These are phyloP conservation scores for Sparassis latifolia DNA, from an alignment of 1,284 basidiomycete species.

Conservation along the genomic window DNA sequence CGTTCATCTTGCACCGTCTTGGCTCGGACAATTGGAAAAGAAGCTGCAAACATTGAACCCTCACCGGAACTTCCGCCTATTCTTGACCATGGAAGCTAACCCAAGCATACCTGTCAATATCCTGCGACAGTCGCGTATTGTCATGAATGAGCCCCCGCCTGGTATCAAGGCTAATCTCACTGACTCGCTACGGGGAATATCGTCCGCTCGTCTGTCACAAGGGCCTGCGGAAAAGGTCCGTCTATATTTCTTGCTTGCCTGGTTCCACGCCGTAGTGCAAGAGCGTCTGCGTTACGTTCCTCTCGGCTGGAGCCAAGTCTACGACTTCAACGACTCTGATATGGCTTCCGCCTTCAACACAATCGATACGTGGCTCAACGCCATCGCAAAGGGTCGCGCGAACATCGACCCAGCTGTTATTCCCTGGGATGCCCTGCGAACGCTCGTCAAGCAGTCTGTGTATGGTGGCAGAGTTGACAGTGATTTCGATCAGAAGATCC, in stretches of 20 bases:
- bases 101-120: conserved; percentile 92
- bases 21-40: conserved; percentile 94
- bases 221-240: conserved; percentile 90
- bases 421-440: conserved; percentile 89
- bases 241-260: conserved; percentile 91
- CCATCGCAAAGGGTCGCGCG: conserved; percentile 77
- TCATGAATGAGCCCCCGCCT: conserved; percentile 97
- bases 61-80: conserved; percentile 86
- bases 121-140: conserved; percentile 86
- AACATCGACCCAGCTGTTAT: conserved; percentile 88
- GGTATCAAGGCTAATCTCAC: conserved; percentile 93
- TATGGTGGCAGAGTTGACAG: conserved; percentile 93
- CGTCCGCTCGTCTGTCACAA: conserved; percentile 60
- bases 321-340: conserved; percentile 98
- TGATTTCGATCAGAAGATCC: conserved; percentile 86
- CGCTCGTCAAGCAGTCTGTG: conserved; percentile 89
- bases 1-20: conserved; percentile 88
- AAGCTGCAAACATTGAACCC: conserved; percentile 90
- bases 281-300: conserved; percentile 93
- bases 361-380: conserved; percentile 84
- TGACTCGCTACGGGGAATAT: conserved; percentile 81
- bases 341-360: conserved; percentile 89
- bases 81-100: conserved; percentile 96
- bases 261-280: conserved; percentile 97
- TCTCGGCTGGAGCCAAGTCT: conserved; percentile 91